Evolutionary conservation across 768 basidiomycete species (phyloP).

Genomic region (Hypholoma sublateritium): DNA sequence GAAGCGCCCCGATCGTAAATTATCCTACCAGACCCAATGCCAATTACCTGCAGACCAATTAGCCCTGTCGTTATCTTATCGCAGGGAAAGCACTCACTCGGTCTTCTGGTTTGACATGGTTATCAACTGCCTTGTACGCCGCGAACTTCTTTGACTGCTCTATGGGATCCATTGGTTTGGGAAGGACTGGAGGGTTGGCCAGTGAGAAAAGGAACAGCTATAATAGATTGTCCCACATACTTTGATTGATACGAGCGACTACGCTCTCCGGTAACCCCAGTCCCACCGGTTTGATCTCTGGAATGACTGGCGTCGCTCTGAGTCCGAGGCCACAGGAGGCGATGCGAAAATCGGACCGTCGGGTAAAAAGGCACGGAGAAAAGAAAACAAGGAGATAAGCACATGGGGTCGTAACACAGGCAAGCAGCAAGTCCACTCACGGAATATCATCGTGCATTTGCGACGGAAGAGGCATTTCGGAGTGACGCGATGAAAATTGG

Average conservation of each 20-base stretch:
- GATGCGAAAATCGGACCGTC: neutral
- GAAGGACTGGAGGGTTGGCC: slow-evolving; percentile 17
- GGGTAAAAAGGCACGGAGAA: slow-evolving; percentile 1
- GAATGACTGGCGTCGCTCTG: slow-evolving; percentile 17
- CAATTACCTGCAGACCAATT: slow-evolving; percentile 62
- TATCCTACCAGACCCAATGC: slow-evolving; percentile 77
- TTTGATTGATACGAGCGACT: slow-evolving; percentile 8
- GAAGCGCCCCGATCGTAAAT: neutral
- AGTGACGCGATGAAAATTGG: slow-evolving; percentile 3
- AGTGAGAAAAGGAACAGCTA: neutral
- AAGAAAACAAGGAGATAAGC: neutral
- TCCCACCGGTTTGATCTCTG: slow-evolving; percentile 18
- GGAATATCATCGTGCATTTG: slow-evolving; percentile 26
- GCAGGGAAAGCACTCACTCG: slow-evolving; percentile 47
- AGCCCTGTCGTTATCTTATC: neutral
- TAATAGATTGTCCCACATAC: slow-evolving; percentile 8
- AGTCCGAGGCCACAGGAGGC: neutral
- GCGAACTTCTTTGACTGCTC: slow-evolving; percentile 89
- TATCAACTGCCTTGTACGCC: slow-evolving; percentile 92
- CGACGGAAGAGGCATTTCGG: slow-evolving; percentile 33
- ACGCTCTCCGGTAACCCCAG: slow-evolving; percentile 13
- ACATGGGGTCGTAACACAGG: neutral
- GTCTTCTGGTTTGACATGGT: slow-evolving; percentile 80
- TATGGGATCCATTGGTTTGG: slow-evolving; percentile 42
- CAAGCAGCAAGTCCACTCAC: slow-evolving; percentile 14